These are phyloP conservation scores for Nemophila menziesii DNA, from an alignment of 257 asterid genomes.

Conservation along the genomic window DNA sequence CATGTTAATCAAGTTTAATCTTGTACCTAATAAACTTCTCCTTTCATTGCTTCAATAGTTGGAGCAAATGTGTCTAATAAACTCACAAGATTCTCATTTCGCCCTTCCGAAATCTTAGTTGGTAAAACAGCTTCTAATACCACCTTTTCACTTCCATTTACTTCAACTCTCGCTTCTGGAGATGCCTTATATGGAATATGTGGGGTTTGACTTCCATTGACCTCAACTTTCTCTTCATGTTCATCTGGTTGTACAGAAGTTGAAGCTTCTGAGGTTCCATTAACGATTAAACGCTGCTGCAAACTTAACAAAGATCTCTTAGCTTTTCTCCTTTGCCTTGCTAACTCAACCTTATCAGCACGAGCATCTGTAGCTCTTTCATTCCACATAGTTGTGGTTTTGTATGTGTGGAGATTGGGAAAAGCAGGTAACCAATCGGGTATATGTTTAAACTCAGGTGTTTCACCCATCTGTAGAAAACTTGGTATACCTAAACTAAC, in stretches of 20 bases:
- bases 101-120: conserved; percentile 25
- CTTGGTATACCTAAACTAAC: conserved; percentile 52
- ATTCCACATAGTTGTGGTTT: conserved; percentile 72
- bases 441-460: conserved; percentile 49
- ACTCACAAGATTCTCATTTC: conserved; percentile 32
- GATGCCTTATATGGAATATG: no score
- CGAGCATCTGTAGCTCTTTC: conserved; percentile 80
- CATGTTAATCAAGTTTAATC: no score
- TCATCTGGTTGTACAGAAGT: no score
- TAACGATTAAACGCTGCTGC: no score
- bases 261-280: no score
- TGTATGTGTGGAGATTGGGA: conserved; percentile 87
- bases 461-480: conserved; percentile 71
- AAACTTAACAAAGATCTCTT: conserved; percentile 84
- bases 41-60: no score
- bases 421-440: conserved; percentile 95
- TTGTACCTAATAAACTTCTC: no score
- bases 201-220: no score
- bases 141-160: conserved; percentile 39
- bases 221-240: no score
- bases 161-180: no score
- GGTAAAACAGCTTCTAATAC: conserved; percentile 35
- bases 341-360: conserved; percentile 79
- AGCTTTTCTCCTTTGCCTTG: conserved; percentile 88
- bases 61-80: no score